A percentile compares a stretch with the other conserved stretches of the same genome.
phyloP scores from a whole-genome alignment of 2,329 filamentous ascomycete species.

The Exophiala calicioides region DNA sequence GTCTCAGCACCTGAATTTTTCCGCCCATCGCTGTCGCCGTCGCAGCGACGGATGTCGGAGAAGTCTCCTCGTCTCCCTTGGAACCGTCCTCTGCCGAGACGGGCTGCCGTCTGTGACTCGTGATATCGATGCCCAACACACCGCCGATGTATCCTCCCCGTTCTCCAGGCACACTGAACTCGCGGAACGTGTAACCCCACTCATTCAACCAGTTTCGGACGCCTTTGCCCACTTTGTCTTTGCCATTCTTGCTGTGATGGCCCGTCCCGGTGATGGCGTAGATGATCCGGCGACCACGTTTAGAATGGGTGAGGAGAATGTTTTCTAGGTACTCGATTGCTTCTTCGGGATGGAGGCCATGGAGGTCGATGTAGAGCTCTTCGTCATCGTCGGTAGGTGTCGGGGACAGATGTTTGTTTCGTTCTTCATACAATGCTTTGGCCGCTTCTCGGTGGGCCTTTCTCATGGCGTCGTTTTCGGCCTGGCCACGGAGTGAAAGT shows the following conservation, averaged over 20 bases:
- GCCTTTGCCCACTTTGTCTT: slow-evolving; percentile 96
- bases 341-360: slow-evolving; percentile 98
- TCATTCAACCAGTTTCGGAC: slow-evolving; percentile 89
- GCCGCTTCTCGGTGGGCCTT: slow-evolving; percentile 95
- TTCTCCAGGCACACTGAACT: slow-evolving; percentile 96
- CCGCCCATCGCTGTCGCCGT: slow-evolving; percentile 35
- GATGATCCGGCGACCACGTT: slow-evolving; percentile 68
- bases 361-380: slow-evolving; percentile 92
- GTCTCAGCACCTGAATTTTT: slow-evolving; percentile 49
- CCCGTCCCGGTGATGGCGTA: slow-evolving; percentile 97
- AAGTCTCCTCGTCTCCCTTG: slow-evolving; percentile 31
- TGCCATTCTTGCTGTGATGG: slow-evolving; percentile 97
- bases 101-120: slow-evolving; percentile 55
- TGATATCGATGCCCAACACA: slow-evolving; percentile 65
- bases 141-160: slow-evolving; percentile 72
- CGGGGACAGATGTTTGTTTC: slow-evolving; percentile 67
- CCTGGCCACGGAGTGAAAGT: slow-evolving; percentile 88
- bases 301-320: slow-evolving; percentile 78
- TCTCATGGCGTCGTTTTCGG: slow-evolving; percentile 95
- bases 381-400: slow-evolving; percentile 48
- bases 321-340: slow-evolving; percentile 91
- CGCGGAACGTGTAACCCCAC: slow-evolving; percentile 92
- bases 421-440: slow-evolving; percentile 86
- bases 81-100: slow-evolving; percentile 36
- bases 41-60: slow-evolving; percentile 33